phyloP scores from a whole-genome alignment of 169 alveolate species.

The Fabrea salina region DNA sequence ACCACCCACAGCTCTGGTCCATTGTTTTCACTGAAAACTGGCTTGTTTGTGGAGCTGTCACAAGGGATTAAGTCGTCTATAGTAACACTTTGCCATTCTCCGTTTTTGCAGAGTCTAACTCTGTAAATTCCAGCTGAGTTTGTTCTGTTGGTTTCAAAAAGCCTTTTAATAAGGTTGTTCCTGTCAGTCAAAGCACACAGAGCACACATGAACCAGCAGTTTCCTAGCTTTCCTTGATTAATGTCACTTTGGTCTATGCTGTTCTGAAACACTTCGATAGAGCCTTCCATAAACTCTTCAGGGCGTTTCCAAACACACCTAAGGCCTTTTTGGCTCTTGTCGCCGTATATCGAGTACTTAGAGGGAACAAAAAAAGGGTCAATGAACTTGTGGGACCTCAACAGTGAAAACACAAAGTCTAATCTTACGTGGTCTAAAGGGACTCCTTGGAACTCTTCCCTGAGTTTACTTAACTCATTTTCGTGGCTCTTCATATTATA shows the following conservation, averaged over 20 bases:
- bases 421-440: constrained; percentile 12
- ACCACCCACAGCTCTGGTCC: constrained; percentile 82
- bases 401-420: not conserved
- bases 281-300: not conserved
- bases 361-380: constrained; percentile 15
- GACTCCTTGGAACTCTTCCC: constrained; percentile 16
- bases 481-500: no score
- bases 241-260: constrained; percentile 49
- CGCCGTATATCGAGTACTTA: not conserved
- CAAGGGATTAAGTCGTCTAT: constrained; percentile 86
- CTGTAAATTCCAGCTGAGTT: constrained; percentile 62
- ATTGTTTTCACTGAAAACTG: constrained; percentile 68
- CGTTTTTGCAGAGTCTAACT: constrained; percentile 74
- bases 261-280: not conserved
- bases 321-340: not conserved
- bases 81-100: constrained; percentile 76
- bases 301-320: not conserved
- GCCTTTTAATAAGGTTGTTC: constrained; percentile 63
- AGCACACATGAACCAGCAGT: constrained; percentile 75
- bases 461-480: not conserved
- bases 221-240: constrained; percentile 67
- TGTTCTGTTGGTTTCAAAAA: constrained; percentile 64
- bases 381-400: not conserved
- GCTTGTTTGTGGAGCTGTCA: constrained; percentile 49
- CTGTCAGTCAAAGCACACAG: constrained; percentile 62